Evolutionary conservation across 1,284 basidiomycete genomes (phyloP).

Genomic region (Apiotrichum montevideense): DNA sequence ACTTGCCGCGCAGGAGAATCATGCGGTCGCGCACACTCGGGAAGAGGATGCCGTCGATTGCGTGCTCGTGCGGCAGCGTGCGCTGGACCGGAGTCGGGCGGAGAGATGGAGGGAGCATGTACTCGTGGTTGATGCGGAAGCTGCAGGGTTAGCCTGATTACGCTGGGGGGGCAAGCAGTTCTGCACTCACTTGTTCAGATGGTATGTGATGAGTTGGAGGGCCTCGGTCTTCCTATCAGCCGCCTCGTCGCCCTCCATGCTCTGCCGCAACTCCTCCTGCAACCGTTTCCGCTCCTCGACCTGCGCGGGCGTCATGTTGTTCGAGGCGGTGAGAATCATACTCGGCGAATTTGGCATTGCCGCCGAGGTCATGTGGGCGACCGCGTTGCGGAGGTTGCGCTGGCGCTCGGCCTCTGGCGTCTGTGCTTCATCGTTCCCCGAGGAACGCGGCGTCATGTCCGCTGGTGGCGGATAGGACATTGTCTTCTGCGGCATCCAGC

Average conservation of each 20-base stretch:
- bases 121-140: slow-evolving; percentile 54
- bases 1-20: slow-evolving; percentile 65
- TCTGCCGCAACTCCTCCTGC: slow-evolving; percentile 28
- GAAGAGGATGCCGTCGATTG: slow-evolving; percentile 81
- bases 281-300: slow-evolving; percentile 28
- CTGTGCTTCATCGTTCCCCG: slow-evolving; percentile 11
- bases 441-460: slow-evolving; percentile 7
- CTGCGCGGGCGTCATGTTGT: slow-evolving; percentile 25
- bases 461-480: background rate
- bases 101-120: slow-evolving; percentile 79
- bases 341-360: background rate
- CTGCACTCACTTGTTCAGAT: slow-evolving; percentile 62
- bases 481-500: background rate
- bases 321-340: slow-evolving; percentile 13
- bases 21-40: slow-evolving; percentile 80
- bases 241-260: slow-evolving; percentile 24
- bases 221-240: slow-evolving; percentile 34
- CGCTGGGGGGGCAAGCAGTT: slow-evolving; percentile 11
- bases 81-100: slow-evolving; percentile 78
- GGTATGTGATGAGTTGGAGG: slow-evolving; percentile 57
- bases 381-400: slow-evolving; percentile 15
- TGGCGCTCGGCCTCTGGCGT: slow-evolving; percentile 12
- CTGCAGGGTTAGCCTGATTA: slow-evolving; percentile 13
- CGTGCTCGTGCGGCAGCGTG: slow-evolving; percentile 79
- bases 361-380: slow-evolving; percentile 16